A percentile compares a stretch with the other conserved stretches of the same genome.
Conservation (phyloP, 2,329 filamentous ascomycete species). For the Venturia asperata region DNA sequence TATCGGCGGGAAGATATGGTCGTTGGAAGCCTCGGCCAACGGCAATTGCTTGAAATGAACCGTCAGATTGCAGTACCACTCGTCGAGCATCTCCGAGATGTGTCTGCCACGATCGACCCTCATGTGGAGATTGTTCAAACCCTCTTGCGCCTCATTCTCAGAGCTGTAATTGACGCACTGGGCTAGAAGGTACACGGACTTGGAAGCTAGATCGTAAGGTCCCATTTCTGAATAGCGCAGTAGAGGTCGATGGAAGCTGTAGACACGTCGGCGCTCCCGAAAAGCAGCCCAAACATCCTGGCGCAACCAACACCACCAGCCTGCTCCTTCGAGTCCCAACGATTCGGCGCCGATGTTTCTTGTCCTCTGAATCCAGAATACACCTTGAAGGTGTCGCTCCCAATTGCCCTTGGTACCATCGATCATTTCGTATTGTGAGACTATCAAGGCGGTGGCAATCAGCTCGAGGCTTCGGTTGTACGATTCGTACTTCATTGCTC, state of each 20-base stretch:
- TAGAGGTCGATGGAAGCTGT: conserved; percentile 53
- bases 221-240: conserved; percentile 42
- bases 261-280: conserved; percentile 48
- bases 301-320: conserved; percentile 61
- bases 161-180: conserved; percentile 54
- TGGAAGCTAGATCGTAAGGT: conserved; percentile 48
- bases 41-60: conserved; percentile 40
- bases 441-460: conserved; percentile 51
- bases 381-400: conserved; percentile 57
- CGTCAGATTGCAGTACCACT: conserved; percentile 44
- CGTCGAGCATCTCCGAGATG: conserved; percentile 43
- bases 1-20: conserved; percentile 39
- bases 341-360: conserved; percentile 55
- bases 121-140: conserved; percentile 35
- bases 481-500: conserved; percentile 50
- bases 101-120: conserved; percentile 43
- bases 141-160: conserved; percentile 41
- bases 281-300: conserved; percentile 61
- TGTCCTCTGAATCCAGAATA: conserved; percentile 59
- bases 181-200: conserved; percentile 49
- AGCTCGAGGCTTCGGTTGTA: conserved; percentile 54
- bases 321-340: conserved; percentile 49
- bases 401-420: conserved; percentile 50
- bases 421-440: conserved; percentile 62
- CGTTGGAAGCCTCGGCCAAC: conserved; percentile 21